Evolutionary conservation across 768 basidiomycete species (phyloP), one percentile per base, ranked within the genome.

Genomic region (Auriscalpium vulgare): DNA sequence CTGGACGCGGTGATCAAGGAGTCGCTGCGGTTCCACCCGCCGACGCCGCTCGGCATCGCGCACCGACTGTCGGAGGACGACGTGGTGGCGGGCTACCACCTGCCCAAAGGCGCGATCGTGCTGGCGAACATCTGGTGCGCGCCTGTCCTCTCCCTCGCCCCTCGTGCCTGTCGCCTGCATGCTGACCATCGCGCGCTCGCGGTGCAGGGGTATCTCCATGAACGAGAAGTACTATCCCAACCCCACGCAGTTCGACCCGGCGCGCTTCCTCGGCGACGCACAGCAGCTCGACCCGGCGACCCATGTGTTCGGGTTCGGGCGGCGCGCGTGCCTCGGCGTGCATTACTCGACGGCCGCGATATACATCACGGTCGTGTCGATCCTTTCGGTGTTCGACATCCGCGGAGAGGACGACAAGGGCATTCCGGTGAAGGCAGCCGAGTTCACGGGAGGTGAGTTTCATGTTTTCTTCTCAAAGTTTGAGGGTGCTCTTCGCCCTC

Each of bases 71-170:
- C 57, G 8, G 65, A 67, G 53, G 72, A 74, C 51, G 71, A 72
- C 55, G 56, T 65, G 10, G 66, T 71, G 51, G 49, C 59, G 35
- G 71, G 71, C 4, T 69, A 70, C 59, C 58, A 52, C 45, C 68
- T 74, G 40, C 72, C 72, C 4, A 67, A 69, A 54, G 71, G 66
- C 16, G 58, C 69, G 16, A 65, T 69, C 45, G 54, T 73, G 10
- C 59, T 73, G 34, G 59, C 67, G 16, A 73, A 73, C 51, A 63
- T 72, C 47, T 73, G 70, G 70, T 66, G 47, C 37, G 66, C 51
- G 16, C 10, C 35, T 36, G 16, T n/a, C 17, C 23, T 23, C n/a
- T 14, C 37, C 10, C 14, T 13, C 11, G 35, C 13, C 14, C 21
- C 19, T 19, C 17, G 17, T 14, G 19, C 47, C 29, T 29, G 29